Conservation (phyloP, 495 filamentous ascomycete species). For the Xanthoparmelia taractica region DNA sequence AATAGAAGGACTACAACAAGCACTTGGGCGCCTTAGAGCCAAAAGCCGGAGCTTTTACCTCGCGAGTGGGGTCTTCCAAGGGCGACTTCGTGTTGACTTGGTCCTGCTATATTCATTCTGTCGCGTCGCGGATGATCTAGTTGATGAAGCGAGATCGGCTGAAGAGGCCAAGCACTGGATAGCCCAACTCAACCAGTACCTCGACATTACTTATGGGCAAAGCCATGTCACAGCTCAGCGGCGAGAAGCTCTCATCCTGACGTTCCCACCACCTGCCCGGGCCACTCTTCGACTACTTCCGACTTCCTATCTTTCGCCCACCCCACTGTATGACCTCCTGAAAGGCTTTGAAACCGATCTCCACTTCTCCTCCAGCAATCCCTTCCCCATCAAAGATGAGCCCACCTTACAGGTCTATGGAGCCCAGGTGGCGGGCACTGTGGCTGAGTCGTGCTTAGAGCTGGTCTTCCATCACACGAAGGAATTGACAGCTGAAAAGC, state of each 20-base stretch:
- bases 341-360: slow-evolving; percentile 58
- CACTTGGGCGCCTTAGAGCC: slow-evolving; percentile 41
- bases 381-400: slow-evolving; percentile 49
- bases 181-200: slow-evolving; percentile 41
- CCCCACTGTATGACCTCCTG: slow-evolving; percentile 51
- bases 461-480: slow-evolving; percentile 50
- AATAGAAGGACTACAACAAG: slow-evolving; percentile 47
- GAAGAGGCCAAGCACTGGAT: slow-evolving; percentile 45
- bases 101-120: slow-evolving; percentile 64
- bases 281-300: slow-evolving; percentile 49
- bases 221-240: slow-evolving; percentile 12
- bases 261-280: slow-evolving; percentile 42
- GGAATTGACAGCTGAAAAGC: slow-evolving; percentile 22
- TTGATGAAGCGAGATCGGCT: slow-evolving; percentile 47
- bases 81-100: slow-evolving; percentile 56
- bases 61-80: slow-evolving; percentile 55
- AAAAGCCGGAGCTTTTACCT: slow-evolving; percentile 66
- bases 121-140: slow-evolving; percentile 59
- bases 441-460: slow-evolving; percentile 56
- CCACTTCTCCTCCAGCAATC: slow-evolving; percentile 33
- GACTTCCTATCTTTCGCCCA: slow-evolving; percentile 39
- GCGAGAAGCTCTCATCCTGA: slow-evolving; percentile 30
- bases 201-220: slow-evolving; percentile 36
- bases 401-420: slow-evolving; percentile 50
- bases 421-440: slow-evolving; percentile 56